Base-by-base conservation (phyloP, 2,329 filamentous ascomycete species). In the Penicillium psychrosexuale region DNA sequence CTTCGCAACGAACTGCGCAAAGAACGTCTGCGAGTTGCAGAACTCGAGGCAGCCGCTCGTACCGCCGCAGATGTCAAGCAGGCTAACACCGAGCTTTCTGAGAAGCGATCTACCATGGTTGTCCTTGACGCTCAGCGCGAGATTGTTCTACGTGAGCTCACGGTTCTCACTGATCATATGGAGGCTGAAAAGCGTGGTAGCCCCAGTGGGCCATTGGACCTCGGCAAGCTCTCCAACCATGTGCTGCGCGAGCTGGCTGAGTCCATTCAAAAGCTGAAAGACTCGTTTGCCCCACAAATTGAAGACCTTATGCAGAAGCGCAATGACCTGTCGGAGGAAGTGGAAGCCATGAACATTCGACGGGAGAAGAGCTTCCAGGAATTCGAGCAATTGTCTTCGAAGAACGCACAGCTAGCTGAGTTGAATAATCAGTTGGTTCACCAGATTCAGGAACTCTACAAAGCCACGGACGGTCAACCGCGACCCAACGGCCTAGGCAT, bases 371-470 rank as follows among this genome's bases (percentile, higher is more conserved):
- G 91, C 13, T 87, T 97, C 66, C 85, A 96, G 67, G 94, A 99
- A 69, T 97, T 97, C 68, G 94, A 97, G 77, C 91, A 95, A 68
- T 79, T 99, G 42, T 96, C 91, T 11, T 88, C 87, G 54, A 96
- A 96, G 80, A 99, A 99, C 70, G 88, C 90, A 0, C 93, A 97
- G 75, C 82, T 99, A 57, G 88, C 90, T 28, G 91, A 97, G 67
- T 85, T 97, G 80, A 97, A 99, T 77, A 96, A 96, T 66, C 90
- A 96, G 69, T 80, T 99, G 53, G 92, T 95, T 4, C 90, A 96
- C 67, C 91, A 92, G 69, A 96, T 97, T 56, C 93, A 97, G 72
- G 91, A 89, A 67, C 84, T 91, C 30, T 95, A 97, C 79, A 96
- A 95, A 77, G 87, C 86, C 43, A 91, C 77, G 62, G 77, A 70